A percentile compares a stretch with the other conserved stretches of the same genome.
Evolutionary conservation across 768 basidiomycete species (phyloP).

Genomic region (Suillus sp.): DNA sequence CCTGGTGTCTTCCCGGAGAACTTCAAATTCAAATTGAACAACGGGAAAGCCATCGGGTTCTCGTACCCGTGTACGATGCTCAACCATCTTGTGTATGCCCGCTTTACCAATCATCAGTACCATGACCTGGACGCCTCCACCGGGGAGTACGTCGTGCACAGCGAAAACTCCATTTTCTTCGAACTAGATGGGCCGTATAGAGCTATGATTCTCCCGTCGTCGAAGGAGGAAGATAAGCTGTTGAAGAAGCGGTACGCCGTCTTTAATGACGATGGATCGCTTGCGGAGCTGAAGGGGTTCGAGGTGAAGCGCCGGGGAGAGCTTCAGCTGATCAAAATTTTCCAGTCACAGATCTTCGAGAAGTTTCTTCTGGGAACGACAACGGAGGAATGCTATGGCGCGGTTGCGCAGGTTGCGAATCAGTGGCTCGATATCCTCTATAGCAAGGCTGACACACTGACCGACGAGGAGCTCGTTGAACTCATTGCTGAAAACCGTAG

Average conservation of each 20-base stretch:
- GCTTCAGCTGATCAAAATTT: conserved; percentile 97
- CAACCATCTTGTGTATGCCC: conserved; percentile 93
- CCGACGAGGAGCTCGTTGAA: conserved; percentile 92
- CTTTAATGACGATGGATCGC: conserved; percentile 94
- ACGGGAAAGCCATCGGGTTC: conserved; percentile 84
- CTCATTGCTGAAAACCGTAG: conserved; percentile 98
- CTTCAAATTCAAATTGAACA: conserved; percentile 89
- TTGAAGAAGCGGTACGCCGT: conserved; percentile 99
- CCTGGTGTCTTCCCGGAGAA: conserved; percentile 98
- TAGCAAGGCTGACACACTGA: conserved; percentile 79
- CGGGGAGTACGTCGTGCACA: conserved; percentile 83
- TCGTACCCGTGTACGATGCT: conserved; percentile 99
- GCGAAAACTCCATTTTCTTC: conserved; percentile 99
- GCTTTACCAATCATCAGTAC: conserved; percentile 98
- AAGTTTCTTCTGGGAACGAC: conserved; percentile 93
- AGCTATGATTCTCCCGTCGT: conserved; percentile 98
- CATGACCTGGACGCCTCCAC: conserved; percentile 87
- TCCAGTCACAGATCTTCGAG: conserved; percentile 98
- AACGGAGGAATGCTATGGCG: conserved; percentile 93
- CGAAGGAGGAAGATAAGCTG: conserved; percentile 98
- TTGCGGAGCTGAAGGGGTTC: conserved; percentile 99
- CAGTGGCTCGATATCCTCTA: conserved; percentile 98
- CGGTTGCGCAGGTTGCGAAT: conserved; percentile 90
- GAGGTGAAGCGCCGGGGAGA: conserved; percentile 98
- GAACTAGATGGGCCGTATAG: conserved; percentile 98